These are phyloP conservation scores for Cladobotryum mycophilum DNA, from an alignment of 2,329 filamentous ascomycete species.

Conservation along the genomic window DNA sequence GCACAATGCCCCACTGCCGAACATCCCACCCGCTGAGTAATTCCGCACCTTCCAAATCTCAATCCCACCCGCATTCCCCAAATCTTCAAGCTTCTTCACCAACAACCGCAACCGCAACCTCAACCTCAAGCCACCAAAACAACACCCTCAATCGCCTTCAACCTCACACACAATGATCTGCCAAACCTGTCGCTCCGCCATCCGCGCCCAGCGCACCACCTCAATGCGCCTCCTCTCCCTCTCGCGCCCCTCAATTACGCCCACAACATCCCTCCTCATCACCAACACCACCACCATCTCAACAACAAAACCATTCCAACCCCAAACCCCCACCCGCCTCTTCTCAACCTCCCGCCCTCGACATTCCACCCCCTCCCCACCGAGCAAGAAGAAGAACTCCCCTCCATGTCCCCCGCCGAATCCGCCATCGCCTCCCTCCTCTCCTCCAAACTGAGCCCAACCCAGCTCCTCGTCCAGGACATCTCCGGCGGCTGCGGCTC, in stretches of 20 bases:
- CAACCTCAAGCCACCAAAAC: not conserved
- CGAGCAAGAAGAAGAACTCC: constrained; percentile 17
- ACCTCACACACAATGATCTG: constrained; percentile 12
- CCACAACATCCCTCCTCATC: not conserved
- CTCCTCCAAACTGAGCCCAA: constrained; percentile 42
- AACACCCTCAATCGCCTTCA: not conserved
- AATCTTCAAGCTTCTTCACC: too few relatives aligned
- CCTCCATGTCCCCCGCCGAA: constrained; percentile 43
- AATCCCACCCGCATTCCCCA: not conserved
- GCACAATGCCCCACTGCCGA: not conserved
- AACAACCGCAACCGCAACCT: too few relatives aligned
- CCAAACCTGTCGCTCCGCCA: constrained; percentile 14
- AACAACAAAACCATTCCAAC: not conserved
- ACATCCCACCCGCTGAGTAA: constrained; percentile 9
- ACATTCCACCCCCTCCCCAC: constrained; percentile 2
- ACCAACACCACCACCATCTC: not conserved
- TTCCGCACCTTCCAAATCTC: not conserved
- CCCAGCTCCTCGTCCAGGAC: constrained; percentile 62
- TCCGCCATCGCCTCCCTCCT: constrained; percentile 52
- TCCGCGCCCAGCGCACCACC: constrained; percentile 4
- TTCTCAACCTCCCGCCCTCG: constrained; percentile 6
- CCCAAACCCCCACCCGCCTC: not conserved
- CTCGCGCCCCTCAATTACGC: not conserved
- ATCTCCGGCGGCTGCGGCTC: constrained; percentile 78
- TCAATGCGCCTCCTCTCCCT: not conserved